Evolutionary conservation across 495 filamentous ascomycete genomes (phyloP), one percentile per base, ranked within the genome.

Genomic region (Aspergillus panamensis): DNA sequence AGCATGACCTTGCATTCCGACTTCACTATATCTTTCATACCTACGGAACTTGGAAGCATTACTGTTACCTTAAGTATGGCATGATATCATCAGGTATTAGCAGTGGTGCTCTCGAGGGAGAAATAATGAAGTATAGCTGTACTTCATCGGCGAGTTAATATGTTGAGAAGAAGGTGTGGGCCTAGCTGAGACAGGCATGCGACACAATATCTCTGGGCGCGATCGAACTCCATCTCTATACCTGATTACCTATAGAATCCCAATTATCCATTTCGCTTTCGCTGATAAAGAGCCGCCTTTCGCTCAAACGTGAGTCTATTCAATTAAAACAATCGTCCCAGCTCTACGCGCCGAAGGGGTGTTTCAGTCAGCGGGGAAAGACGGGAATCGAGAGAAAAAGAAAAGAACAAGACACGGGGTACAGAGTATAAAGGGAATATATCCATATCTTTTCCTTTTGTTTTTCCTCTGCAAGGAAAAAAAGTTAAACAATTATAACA

Each of bases 1-100:
- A 49, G 39, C 53, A 61, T n/a, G n/a, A n/a, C n/a, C n/a, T n/a
- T n/a, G 52, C 47, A 53, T 55, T 47, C 58, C 52, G 48, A 52
- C 45, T 25, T 25, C 55, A 49, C 48, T 50, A 25, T 5, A 2
- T 25, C 25, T 25, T 2, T 25, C 25, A 5, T 25, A 25, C 25
- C 25, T 25, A 25, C 25, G 25, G 25, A 2, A 25, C 25, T 25
- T 25, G 25, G 25, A 25, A 2, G 25, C 25, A 25, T 25, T 25
- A 5, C 5, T 25, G 25, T 25, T 25, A 25, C 25, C 25, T 25
- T 25, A 5, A 25, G 25, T 25, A 25, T 25, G 25, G 5, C 25
- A 25, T 25, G 25, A 25, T 25, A 25, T 25, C 5, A 25, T 25
- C n/a, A n/a, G n/a, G n/a, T 25, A 25, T 25, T 25, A 2, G 5